Conservation (phyloP, 2,329 filamentous ascomycete genomes). For the Fusarium sp. region DNA sequence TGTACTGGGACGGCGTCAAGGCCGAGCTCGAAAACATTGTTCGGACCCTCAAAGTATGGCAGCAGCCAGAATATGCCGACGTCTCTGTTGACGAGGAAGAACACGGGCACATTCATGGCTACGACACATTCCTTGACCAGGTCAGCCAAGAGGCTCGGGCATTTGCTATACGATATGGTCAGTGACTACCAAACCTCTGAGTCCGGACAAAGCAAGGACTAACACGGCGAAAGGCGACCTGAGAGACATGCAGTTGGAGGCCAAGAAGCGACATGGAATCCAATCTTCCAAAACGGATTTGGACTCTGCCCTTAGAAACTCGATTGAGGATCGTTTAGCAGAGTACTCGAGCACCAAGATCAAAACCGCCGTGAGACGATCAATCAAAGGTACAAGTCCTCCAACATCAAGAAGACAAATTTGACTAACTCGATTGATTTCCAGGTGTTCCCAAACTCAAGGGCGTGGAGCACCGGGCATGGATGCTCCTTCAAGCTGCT, state of each 20-base stretch:
- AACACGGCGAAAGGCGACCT: constrained; percentile 18
- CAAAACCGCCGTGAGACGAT: constrained; percentile 30
- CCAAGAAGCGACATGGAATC: too few relatives aligned
- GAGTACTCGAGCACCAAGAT: constrained; percentile 34
- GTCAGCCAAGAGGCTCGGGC: constrained; percentile 42
- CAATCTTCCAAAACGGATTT: too few relatives aligned
- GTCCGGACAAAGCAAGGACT: too few relatives aligned
- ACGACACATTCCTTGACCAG: constrained; percentile 43
- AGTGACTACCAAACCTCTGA: neutral
- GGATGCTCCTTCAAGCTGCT: constrained; percentile 39
- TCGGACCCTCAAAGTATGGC: constrained; percentile 41
- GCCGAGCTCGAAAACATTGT: constrained; percentile 44
- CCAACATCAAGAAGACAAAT: neutral
- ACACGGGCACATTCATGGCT: constrained; percentile 37
- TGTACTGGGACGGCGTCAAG: constrained; percentile 44
- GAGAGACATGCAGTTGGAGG: constrained; percentile 11
- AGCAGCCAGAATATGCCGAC: constrained; percentile 30
- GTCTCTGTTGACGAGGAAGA: constrained; percentile 36
- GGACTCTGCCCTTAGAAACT: constrained; percentile 20
- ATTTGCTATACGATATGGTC: constrained; percentile 42
- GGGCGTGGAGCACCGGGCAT: constrained; percentile 35
- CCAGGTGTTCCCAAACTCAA: constrained; percentile 24
- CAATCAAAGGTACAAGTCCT: constrained; percentile 23
- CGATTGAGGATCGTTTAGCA: constrained; percentile 24
- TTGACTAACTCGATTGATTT: neutral